Evolutionary conservation across 176 grass and related monocot genomes (phyloP).

Genomic region (Zea mays): DNA sequence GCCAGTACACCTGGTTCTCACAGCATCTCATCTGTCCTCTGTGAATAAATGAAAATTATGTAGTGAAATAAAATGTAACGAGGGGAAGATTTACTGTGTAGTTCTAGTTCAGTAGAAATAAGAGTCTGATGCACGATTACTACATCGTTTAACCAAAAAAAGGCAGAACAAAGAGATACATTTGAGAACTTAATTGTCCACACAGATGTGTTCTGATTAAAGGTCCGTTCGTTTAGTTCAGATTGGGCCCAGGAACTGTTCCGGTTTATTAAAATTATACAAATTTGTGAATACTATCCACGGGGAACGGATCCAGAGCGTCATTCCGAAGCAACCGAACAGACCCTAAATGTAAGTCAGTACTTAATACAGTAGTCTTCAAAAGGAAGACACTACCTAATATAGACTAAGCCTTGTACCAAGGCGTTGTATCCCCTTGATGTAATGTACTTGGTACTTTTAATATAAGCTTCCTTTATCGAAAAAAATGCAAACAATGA

Average conservation of each 20-base stretch:
- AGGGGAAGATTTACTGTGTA: slow-evolving; percentile 29
- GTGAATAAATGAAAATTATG: slow-evolving; percentile 28
- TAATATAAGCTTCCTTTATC: too few relatives aligned
- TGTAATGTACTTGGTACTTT: too few relatives aligned
- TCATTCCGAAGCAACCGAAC: too few relatives aligned
- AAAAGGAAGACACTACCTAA: slow-evolving; percentile 9
- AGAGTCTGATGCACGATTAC: neutral
- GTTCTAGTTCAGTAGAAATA: slow-evolving; percentile 2
- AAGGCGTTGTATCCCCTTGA: too few relatives aligned
- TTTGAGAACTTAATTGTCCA: neutral
- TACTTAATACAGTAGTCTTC: neutral
- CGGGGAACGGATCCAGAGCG: too few relatives aligned
- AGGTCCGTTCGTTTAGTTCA: too few relatives aligned
- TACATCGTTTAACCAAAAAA: neutral
- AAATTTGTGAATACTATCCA: too few relatives aligned
- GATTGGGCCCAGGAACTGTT: too few relatives aligned
- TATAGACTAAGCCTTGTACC: too few relatives aligned
- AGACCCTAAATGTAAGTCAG: neutral
- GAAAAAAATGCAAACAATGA: slow-evolving; percentile 24
- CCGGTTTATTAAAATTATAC: too few relatives aligned
- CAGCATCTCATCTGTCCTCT: slow-evolving; percentile 21
- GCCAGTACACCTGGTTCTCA: slow-evolving; percentile 38
- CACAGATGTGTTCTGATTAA: slow-evolving; percentile 29
- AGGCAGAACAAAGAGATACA: neutral
- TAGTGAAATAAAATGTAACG: slow-evolving; percentile 18